phyloP scores from a whole-genome alignment of 768 basidiomycete species.

The Lyophyllum shimeji region DNA sequence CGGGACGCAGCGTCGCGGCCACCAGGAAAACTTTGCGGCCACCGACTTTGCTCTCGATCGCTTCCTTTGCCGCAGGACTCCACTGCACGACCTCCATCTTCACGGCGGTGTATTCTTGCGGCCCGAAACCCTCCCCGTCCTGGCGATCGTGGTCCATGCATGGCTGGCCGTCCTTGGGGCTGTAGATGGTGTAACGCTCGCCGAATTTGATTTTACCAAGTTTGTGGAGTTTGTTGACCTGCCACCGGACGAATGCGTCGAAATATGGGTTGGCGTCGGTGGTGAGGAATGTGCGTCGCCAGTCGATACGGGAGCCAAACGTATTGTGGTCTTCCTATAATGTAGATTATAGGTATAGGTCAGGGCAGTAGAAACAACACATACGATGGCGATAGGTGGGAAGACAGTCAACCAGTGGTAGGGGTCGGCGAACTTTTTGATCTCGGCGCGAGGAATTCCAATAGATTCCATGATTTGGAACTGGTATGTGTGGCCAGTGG shows the following conservation, averaged over 20 bases:
- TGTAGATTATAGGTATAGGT: neutral
- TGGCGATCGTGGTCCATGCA: conserved; percentile 99
- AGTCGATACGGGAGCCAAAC: conserved; percentile 95
- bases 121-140: conserved; percentile 92
- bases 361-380: conserved; percentile 20
- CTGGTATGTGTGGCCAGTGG: conserved; percentile 92
- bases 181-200: conserved; percentile 97
- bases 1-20: conserved; percentile 94
- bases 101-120: conserved; percentile 92
- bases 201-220: conserved; percentile 97
- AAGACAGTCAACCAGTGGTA: conserved; percentile 90
- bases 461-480: conserved; percentile 99
- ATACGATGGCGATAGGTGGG: conserved; percentile 89
- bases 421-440: conserved; percentile 98
- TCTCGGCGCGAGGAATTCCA: conserved; percentile 81
- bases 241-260: conserved; percentile 97
- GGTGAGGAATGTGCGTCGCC: conserved; percentile 93
- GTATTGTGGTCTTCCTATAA: conserved; percentile 65
- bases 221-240: conserved; percentile 87
- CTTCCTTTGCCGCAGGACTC: conserved; percentile 65
- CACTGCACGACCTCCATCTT: conserved; percentile 93
- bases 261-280: conserved; percentile 97
- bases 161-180: conserved; percentile 96
- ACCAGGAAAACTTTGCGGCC: conserved; percentile 86
- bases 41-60: conserved; percentile 66